Evolutionary conservation across 1,139 yeast species (phyloP), one percentile per base, ranked within the genome.

Genomic region (Geotrichum phurueaensis): DNA sequence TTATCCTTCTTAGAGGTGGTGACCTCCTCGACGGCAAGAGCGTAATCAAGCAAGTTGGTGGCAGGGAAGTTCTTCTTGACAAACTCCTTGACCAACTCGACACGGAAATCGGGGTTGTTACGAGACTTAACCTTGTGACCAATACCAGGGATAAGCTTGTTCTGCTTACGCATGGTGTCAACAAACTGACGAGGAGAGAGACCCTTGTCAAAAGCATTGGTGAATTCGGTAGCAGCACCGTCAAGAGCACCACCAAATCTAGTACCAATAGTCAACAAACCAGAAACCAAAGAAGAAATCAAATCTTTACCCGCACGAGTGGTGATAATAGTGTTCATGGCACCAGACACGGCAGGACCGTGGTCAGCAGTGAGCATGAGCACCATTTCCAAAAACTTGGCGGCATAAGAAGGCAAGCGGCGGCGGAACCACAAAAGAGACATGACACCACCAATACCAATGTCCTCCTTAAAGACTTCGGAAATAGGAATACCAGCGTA

Each of bases 381-480:
- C 33, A 78, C 81, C 80, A 78, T 77, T 65, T 78, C 81, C 57
- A 78, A 68, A 67, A 78, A 78, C 74, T 77, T 77, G 63, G 79
- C 70, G 47, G 80, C 81, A 62, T 77, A 78, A 48, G 72, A 65
- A 33, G 81, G 81, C 59, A 78, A 67, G 53, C 80, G 71, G 59
- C 81, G 74, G 62, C 78, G 74, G 77, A 78, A 78, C 81, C 81
- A 78, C 66, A 78, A 68, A 55, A 78, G 72, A 18, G 80, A 77
- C 78, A 78, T 76, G 67, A 78, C 81, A 69, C 81, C 81, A 58
- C 81, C 81, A 53, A 78, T 76, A 56, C 81, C 81, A 65, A 78
- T 76, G 62, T 78, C 78, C 68, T 78, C 79, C 71, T 77, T 75
- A 73, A 78, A 78, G 54, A 78, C 81, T 56, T 78, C 79, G 52